Conservation (phyloP, 2,329 filamentous ascomycete genomes). For the Podosphaera aphanis region DNA sequence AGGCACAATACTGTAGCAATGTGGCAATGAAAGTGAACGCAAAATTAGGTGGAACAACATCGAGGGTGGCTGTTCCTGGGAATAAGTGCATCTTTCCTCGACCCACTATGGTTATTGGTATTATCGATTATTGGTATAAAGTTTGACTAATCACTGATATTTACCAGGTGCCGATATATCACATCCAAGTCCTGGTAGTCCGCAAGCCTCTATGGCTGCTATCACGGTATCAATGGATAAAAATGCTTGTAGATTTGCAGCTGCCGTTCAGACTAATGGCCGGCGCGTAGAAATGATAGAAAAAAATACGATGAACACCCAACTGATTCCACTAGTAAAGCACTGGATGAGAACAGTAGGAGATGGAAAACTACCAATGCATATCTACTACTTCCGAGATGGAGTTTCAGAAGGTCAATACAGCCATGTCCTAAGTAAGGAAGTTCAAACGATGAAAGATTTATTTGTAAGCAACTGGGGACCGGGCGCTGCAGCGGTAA, state of each 20-base stretch:
- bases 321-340: conserved; percentile 39
- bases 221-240: conserved; percentile 63
- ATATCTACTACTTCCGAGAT: conserved; percentile 81
- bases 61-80: conserved; percentile 11
- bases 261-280: conserved; percentile 63
- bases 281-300: conserved; percentile 59
- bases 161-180: conserved; percentile 84
- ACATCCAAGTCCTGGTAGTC: conserved; percentile 48
- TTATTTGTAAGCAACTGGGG: conserved; percentile 23
- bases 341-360: conserved; percentile 38
- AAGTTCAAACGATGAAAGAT: conserved; percentile 47
- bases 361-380: conserved; percentile 32
- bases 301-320: conserved; percentile 35
- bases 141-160: conserved; percentile 22
- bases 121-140: neutral
- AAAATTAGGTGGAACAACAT: conserved; percentile 72
- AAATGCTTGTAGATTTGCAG: conserved; percentile 51
- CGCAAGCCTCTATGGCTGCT: conserved; percentile 56
- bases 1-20: conserved; percentile 74
- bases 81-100: conserved; percentile 19
- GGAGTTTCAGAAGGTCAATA: conserved; percentile 82
- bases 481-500: conserved; percentile 11
- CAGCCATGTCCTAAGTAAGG: conserved; percentile 51
- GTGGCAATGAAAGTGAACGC: conserved; percentile 93
- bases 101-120: conserved; percentile 57